A percentile compares a stretch with the other conserved stretches of the same genome.
phyloP scores from a whole-genome alignment of 495 filamentous ascomycete species.

The Neurospora sp. region DNA sequence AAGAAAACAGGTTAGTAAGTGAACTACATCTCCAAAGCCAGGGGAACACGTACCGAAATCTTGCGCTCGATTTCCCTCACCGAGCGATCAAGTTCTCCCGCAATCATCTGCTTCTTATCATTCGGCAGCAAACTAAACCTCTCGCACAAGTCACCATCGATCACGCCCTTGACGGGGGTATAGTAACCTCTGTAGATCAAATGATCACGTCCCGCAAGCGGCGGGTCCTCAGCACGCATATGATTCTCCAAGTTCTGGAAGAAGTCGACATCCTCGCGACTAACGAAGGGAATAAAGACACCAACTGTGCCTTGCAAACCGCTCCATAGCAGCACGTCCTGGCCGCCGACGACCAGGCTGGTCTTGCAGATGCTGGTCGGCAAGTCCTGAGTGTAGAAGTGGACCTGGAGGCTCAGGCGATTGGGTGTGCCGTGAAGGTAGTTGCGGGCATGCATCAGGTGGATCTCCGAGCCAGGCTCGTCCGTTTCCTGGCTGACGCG shows the following conservation, averaged over 20 bases:
- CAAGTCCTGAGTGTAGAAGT: conserved; percentile 87
- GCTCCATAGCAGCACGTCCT: conserved; percentile 85
- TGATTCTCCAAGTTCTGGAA: conserved; percentile 89
- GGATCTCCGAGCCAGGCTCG: conserved; percentile 82
- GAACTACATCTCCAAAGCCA: neutral
- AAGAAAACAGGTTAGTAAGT: conserved; percentile 14
- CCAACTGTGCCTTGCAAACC: conserved; percentile 91
- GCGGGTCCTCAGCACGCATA: conserved; percentile 71
- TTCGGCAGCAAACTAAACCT: conserved; percentile 69
- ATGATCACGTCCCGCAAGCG: conserved; percentile 85
- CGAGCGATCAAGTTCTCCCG: conserved; percentile 79
- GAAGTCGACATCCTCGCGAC: conserved; percentile 90
- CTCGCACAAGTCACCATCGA: conserved; percentile 98
- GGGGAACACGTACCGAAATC: conserved; percentile 59
- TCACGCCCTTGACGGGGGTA: conserved; percentile 90
- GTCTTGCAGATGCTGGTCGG: conserved; percentile 85
- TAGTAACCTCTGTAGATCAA: conserved; percentile 93
- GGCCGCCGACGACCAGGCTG: conserved; percentile 79
- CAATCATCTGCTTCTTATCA: conserved; percentile 91
- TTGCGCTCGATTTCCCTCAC: conserved; percentile 90
- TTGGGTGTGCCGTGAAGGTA: conserved; percentile 87
- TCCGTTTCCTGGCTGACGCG: conserved; percentile 83
- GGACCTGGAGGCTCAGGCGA: conserved; percentile 70
- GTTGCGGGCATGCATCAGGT: conserved; percentile 74
- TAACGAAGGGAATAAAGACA: conserved; percentile 79